Conservation (phyloP, 169 alveolate genomes). For the Eimeria zaria region DNA sequence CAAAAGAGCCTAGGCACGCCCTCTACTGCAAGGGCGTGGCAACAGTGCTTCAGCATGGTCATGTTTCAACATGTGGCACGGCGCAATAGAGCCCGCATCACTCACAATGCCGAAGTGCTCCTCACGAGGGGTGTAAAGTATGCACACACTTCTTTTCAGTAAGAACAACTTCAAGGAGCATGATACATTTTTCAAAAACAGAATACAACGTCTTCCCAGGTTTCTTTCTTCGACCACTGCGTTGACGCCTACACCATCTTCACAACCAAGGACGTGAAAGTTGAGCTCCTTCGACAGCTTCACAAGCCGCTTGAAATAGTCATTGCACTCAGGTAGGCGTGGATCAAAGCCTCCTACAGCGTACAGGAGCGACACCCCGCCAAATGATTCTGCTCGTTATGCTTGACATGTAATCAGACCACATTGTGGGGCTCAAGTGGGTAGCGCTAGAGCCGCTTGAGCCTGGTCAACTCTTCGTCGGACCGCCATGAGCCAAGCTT, state of each 20-base stretch:
- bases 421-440: not conserved
- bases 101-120: slow-evolving; percentile 98
- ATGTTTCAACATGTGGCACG: too few relatives aligned
- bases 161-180: slow-evolving; percentile 90
- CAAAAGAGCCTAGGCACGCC: not conserved
- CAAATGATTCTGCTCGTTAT: too few relatives aligned
- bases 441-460: not conserved
- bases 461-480: not conserved
- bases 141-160: slow-evolving; percentile 91
- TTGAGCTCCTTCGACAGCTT: slow-evolving; percentile 78
- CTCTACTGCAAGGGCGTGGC: not conserved
- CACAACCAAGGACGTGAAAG: slow-evolving; percentile 28
- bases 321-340: slow-evolving; percentile 36
- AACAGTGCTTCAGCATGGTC: not conserved
- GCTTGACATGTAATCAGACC: not conserved
- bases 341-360: slow-evolving; percentile 74
- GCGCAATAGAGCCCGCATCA: not conserved
- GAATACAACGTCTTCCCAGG: slow-evolving; percentile 85
- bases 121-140: slow-evolving; percentile 97
- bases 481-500: not conserved
- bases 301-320: slow-evolving; percentile 61
- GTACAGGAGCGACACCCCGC: not conserved
- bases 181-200: slow-evolving; percentile 93
- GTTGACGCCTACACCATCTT: not conserved
- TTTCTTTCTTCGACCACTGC: not conserved